phyloP scores from a whole-genome alignment of 306 rosid genomes.

The Fragaria ananassa region DNA sequence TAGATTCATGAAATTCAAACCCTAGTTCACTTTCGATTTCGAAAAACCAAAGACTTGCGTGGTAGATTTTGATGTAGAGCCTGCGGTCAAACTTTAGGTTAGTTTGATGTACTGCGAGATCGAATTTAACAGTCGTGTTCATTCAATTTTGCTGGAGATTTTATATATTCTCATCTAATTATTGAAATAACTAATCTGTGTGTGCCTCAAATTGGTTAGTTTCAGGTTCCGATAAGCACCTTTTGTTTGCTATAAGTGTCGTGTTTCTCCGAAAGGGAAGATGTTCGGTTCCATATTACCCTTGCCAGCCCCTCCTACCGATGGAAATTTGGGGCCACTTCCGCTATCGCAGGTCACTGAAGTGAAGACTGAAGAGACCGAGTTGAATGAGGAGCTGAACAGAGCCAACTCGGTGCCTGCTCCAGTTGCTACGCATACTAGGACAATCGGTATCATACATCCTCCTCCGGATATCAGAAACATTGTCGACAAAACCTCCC shows the following conservation, averaged over 20 bases:
- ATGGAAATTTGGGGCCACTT: conserved; percentile 66
- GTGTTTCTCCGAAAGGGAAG: neutral
- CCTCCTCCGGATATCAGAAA: conserved; percentile 87
- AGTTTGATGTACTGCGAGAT: neutral
- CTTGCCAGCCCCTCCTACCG: conserved; percentile 83
- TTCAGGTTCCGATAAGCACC: conserved; percentile 3
- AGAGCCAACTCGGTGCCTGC: conserved; percentile 37
- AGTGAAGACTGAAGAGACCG: conserved; percentile 28
- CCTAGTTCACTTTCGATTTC: neutral
- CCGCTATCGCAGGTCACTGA: conserved; percentile 49
- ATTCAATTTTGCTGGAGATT: neutral
- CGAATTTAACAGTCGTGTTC: neutral
- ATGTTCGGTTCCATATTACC: conserved; percentile 56
- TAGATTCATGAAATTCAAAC: neutral
- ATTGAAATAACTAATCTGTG: neutral
- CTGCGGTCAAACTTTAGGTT: neutral
- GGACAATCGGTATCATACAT: conserved; percentile 87
- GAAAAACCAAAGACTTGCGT: neutral
- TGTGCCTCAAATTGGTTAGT: conserved; percentile 1
- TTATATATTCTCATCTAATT: neutral
- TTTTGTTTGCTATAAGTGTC: neutral
- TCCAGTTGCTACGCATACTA: conserved; percentile 78
- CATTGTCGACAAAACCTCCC: conserved; percentile 87
- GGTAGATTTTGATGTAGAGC: neutral
- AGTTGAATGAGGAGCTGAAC: conserved; percentile 39